Base-by-base conservation (phyloP, 805 yeast genomes). In the Kregervanrija fluxuum region DNA sequence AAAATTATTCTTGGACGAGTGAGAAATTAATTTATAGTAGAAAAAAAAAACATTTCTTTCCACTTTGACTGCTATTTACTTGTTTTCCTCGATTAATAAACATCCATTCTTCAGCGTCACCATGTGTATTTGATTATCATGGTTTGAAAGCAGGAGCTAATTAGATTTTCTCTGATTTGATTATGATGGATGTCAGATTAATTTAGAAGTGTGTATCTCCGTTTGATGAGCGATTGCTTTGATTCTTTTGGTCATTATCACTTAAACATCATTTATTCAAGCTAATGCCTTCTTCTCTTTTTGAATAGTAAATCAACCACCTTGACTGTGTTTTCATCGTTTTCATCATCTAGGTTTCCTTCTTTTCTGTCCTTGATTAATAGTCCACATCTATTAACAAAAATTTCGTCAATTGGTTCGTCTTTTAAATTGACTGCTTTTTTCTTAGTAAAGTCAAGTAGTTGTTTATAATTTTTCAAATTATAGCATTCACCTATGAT, bases 171-270 rank as follows among this genome's bases (percentile, higher is more conserved):
- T 17, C 32, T 37, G 17, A 13, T 22, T 28, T 12, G 28, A 37
- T 12, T 13, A n/a, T 32, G 42, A 42, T 30, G 30, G 35, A 22
- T 30, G 45, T 16, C 10, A 42, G 35, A 42, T 30, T 22, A 30
- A 42, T 31, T 28, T 17, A 35, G 32, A 71, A 68, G 28, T 22
- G 74, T 65, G 75, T 70, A 70, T 70, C 75, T 70, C 75, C 75
- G 74, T 60, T 61, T 66, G 69, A 66, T 62, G 73, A 70, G 67
- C 58, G 37, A 48, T 13, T 15, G 48, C 64, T 30, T 32, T 70
- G 75, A 70, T 56, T 66, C 71, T 62, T 56, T 67, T 73, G 75
- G 75, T 70, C 75, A 70, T 70, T 51, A 63, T 62, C 74, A 68
- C 72, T 69, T 58, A 58, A 38, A 70, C 71, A 68, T 60, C 30